Conservation (phyloP, 805 yeast genomes). For the Monosporozyma siamensis region DNA sequence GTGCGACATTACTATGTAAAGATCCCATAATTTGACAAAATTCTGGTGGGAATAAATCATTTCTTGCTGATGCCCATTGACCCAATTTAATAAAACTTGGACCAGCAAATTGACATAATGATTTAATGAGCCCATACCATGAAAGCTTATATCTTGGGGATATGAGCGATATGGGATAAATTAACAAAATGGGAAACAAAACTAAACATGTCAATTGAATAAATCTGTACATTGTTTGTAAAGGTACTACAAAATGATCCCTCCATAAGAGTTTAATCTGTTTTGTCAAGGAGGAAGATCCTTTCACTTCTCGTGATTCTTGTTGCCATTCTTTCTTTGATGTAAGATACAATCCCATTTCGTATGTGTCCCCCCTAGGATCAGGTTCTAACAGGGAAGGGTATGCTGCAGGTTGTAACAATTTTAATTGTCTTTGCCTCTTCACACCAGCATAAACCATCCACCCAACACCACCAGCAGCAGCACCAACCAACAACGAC, state of each 20-base stretch:
- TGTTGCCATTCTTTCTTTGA: slow-evolving; percentile 54
- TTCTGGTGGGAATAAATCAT: slow-evolving; percentile 77
- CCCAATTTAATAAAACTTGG: slow-evolving; percentile 89
- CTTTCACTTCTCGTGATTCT: too few relatives aligned
- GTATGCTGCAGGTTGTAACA: too few relatives aligned
- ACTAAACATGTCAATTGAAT: slow-evolving; percentile 57
- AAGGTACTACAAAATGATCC: slow-evolving; percentile 60
- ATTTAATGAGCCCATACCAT: slow-evolving; percentile 63
- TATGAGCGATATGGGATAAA: slow-evolving; percentile 49
- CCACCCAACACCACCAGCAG: too few relatives aligned
- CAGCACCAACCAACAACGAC: too few relatives aligned
- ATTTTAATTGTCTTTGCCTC: too few relatives aligned
- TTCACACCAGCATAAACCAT: too few relatives aligned
- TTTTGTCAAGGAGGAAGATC: not conserved
- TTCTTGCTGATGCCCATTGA: slow-evolving; percentile 98
- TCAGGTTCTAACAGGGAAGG: slow-evolving; percentile 28
- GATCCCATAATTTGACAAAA: slow-evolving; percentile 68
- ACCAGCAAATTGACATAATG: slow-evolving; percentile 75
- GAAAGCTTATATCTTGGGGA: slow-evolving; percentile 29
- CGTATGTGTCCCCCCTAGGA: slow-evolving; percentile 53
- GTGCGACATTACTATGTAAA: slow-evolving; percentile 74
- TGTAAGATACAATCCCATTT: slow-evolving; percentile 51
- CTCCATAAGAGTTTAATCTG: slow-evolving; percentile 7
- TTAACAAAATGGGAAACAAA: slow-evolving; percentile 49
- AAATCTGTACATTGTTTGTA: slow-evolving; percentile 59